Base-by-base conservation (phyloP, 352 stramenopile species). In the Globisporangium sylvaticum region DNA sequence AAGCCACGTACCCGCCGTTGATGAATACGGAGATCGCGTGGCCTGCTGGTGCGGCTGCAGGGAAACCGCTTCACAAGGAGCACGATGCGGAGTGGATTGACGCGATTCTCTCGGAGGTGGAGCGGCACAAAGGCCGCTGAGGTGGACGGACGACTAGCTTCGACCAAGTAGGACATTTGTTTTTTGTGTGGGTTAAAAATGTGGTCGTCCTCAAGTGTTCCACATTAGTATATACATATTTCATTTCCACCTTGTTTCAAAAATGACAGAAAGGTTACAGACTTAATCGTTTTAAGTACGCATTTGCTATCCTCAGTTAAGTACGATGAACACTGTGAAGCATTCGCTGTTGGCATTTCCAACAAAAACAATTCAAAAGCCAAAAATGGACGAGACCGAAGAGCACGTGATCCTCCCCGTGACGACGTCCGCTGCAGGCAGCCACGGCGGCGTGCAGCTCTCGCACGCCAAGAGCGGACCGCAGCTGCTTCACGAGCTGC, bases 401-500 rank as follows among this genome's bases (percentile, higher is more conserved):
- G 42, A 63, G 34, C 58, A 58, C 53, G 31, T 29, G 24, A 58
- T 29, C 53, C 25, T 54, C 58, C 58, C 48, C 18, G 25, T 27
- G 27, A 18, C 58, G 9, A 22, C 3, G 5, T 20, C 53, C 3
- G 42, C 42, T 8, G n/a, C 39, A n/a, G 39, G 39, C 18, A 20
- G 5, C n/a, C 46, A 54, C 10, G 55, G 55, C n/a, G 31, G 20
- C n/a, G 50, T 53, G 24, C 2, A 34, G 34, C 62, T 66, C 24
- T 66, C 54, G 37, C 54, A 68, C 39, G 54, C 64, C 25, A 85
- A 86, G 72, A 80, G 77, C 68, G 80, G 81, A 2, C 64, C 74
- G 61, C 83, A 91, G 63, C 69, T 87, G 58, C 74, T 93, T 24
- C 79, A 88, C 32, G 77, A 90, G 39, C 77, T 93, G 54, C 73